Evolutionary conservation across 768 basidiomycete genomes (phyloP), one percentile per base, ranked within the genome.

Genomic region (Boletus sensibilis): DNA sequence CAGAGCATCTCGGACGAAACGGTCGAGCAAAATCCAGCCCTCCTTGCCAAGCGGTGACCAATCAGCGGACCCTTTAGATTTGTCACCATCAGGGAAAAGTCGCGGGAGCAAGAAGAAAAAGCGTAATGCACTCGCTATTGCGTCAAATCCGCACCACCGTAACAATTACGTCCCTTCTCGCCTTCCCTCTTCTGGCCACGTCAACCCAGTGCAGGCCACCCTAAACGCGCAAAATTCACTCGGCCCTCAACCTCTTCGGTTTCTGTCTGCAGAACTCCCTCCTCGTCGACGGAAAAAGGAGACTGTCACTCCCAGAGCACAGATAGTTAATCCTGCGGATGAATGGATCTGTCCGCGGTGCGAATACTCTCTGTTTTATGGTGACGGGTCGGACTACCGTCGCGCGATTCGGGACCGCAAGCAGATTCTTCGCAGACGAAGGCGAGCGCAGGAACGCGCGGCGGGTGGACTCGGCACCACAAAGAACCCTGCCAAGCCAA

Each of bases 331-430:
- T 56, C 84, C 86, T 9, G 79, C 74, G 34, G 93, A 97, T 23
- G 96, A 98, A 70, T 97, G 92, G 88, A 87, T 98, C 56, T 98
- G 96, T 69, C 83, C 89, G 59, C 90, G 89, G 65, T 98, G 96
- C 77, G 96, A 98, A 74, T 95, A 94, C 70, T 79, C 85, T 55
- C 68, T 98, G 54, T 95, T 96, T 71, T 98, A 89, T 69, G 92
- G 93, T n/a, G 87, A 88, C 49, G 89, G 89, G 39, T 55, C 73
- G 52, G 81, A 78, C 52, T 87, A 89, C 69, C 78, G 82, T 59
- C 76, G 79, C 43, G 87, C 86, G 41, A 75, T 93, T 56, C 75
- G 84, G 71, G 85, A 79, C 61, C 75, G 93, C 58, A 92, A 91
- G 76, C 88, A 87, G 79, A 87, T 94, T 45, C 75, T 94, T 61